A percentile compares a stretch with the other conserved stretches of the same genome.
phyloP scores from a whole-genome alignment of 83 land plant genomes.

The Picea abies region DNA sequence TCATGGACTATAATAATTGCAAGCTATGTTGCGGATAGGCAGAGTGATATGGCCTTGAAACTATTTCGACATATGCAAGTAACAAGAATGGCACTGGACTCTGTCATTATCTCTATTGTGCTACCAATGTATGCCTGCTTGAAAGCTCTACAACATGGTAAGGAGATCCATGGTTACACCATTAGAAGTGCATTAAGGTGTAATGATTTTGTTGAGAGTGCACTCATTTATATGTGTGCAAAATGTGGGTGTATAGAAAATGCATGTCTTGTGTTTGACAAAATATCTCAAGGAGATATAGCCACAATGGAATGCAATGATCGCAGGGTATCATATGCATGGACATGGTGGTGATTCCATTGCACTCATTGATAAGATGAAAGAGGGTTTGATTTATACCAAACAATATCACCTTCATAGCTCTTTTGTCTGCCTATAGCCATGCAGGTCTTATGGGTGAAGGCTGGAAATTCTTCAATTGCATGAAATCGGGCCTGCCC shows the following conservation, averaged over 20 bases:
- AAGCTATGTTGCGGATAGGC: too few relatives aligned
- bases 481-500: constrained; percentile 34
- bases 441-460: constrained; percentile 40
- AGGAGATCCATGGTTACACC: too few relatives aligned
- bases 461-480: constrained; percentile 40
- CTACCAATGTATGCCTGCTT: too few relatives aligned
- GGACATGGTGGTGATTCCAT: constrained; percentile 36
- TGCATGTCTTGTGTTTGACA: constrained; percentile 27
- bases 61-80: too few relatives aligned
- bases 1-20: too few relatives aligned
- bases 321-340: constrained; percentile 52
- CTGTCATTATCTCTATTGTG: too few relatives aligned
- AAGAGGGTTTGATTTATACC: constrained; percentile 33
- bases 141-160: too few relatives aligned
- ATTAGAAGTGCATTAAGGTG: too few relatives aligned
- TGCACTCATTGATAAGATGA: constrained; percentile 37
- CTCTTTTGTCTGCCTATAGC: constrained; percentile 39
- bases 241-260: constrained; percentile 30
- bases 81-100: too few relatives aligned
- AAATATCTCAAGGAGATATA: constrained; percentile 16
- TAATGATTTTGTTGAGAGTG: constrained; percentile 26
- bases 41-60: too few relatives aligned
- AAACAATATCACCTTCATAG: constrained; percentile 38
- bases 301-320: constrained; percentile 40
- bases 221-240: constrained; percentile 30